These are phyloP conservation scores for Grosmannia clavigera DNA, from an alignment of 2,329 filamentous ascomycete genomes.

Conservation along the genomic window DNA sequence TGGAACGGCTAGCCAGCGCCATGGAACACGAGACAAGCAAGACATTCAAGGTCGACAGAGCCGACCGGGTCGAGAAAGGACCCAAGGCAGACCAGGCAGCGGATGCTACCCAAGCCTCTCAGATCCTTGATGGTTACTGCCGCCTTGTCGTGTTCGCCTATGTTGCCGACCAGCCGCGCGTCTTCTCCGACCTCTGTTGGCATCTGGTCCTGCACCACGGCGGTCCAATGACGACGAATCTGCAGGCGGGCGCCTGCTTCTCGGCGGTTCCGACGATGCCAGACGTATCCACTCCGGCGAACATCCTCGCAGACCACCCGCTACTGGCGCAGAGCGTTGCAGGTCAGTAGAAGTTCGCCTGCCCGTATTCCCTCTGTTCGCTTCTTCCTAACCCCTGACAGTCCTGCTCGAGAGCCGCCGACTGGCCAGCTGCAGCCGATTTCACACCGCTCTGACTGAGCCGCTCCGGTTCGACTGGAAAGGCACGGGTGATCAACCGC, in stretches of 20 bases:
- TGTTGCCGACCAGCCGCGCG: conserved; percentile 8
- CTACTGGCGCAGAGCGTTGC: background rate
- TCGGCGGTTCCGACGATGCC: too few relatives aligned
- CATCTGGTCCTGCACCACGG: conserved; percentile 3
- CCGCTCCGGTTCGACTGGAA: background rate
- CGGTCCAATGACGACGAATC: background rate
- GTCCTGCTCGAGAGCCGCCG: background rate
- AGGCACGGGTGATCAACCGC: background rate
- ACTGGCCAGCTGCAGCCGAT: background rate
- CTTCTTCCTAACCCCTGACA: background rate
- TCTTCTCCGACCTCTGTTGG: conserved; percentile 11
- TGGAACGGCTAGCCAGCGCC: background rate
- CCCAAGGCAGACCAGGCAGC: background rate
- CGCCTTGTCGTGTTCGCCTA: conserved; percentile 12
- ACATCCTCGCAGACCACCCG: background rate
- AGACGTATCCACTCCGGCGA: background rate
- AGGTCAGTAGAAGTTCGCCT: background rate
- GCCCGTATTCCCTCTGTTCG: background rate
- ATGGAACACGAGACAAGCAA: background rate
- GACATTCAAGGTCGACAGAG: background rate
- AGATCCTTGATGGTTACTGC: background rate
- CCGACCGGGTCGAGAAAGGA: background rate
- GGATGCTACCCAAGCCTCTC: too few relatives aligned
- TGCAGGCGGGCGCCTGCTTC: too few relatives aligned
- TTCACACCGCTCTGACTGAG: background rate